phyloP scores from a whole-genome alignment of 768 basidiomycete species.

The Thelephora ganbajun region DNA sequence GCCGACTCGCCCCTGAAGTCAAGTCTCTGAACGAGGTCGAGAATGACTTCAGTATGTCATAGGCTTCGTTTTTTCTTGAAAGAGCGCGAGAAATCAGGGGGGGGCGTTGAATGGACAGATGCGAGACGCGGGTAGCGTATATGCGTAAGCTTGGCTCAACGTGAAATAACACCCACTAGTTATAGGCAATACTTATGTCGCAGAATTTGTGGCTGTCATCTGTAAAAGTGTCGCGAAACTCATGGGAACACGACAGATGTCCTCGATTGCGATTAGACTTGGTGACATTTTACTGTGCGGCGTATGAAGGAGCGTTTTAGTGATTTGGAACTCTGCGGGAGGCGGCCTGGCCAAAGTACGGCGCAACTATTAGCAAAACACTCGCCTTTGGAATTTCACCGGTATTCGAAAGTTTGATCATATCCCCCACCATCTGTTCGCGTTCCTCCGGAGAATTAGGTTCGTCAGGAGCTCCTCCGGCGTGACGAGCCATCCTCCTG shows the following conservation, averaged over 20 bases:
- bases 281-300: slow-evolving; percentile 34
- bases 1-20: slow-evolving; percentile 57
- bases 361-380: slow-evolving; percentile 11
- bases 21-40: slow-evolving; percentile 82
- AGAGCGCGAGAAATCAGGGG: slow-evolving; percentile 77
- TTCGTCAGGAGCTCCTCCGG: too few relatives aligned
- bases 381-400: slow-evolving; percentile 82
- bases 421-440: slow-evolving; percentile 81
- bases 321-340: slow-evolving; percentile 45
- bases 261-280: slow-evolving; percentile 40
- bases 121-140: slow-evolving; percentile 62
- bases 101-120: slow-evolving; percentile 84
- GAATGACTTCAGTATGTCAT: slow-evolving; percentile 86
- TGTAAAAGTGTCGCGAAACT: slow-evolving; percentile 90
- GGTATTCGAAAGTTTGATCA: too few relatives aligned
- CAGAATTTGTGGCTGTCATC: slow-evolving; percentile 86
- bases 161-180: slow-evolving; percentile 50
- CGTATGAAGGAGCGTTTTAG: too few relatives aligned
- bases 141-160: not conserved
- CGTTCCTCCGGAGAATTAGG: slow-evolving; percentile 60
- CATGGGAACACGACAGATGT: slow-evolving; percentile 68
- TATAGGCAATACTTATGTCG: slow-evolving; percentile 94
- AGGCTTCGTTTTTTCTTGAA: slow-evolving; percentile 72
- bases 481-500: too few relatives aligned
- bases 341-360: slow-evolving; percentile 8